These are phyloP conservation scores for Eucalyptus marginata DNA, from an alignment of 345 rosid genomes.

Conservation along the genomic window DNA sequence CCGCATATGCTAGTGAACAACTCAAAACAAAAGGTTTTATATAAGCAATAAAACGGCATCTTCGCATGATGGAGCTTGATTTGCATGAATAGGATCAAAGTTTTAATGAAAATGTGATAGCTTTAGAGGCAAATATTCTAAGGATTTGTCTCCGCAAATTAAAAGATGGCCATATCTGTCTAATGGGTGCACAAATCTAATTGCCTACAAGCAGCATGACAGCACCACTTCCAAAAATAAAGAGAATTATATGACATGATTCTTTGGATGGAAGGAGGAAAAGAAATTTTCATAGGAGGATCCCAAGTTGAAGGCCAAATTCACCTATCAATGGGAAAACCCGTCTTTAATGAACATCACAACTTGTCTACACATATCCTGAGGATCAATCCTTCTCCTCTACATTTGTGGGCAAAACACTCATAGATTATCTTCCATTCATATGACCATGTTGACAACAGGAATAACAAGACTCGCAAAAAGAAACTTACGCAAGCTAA, in stretches of 20 bases:
- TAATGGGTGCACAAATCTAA: background rate
- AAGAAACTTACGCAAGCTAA: background rate
- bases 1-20: background rate
- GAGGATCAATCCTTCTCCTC: background rate
- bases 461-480: rapidly evolving
- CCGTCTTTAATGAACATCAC: background rate
- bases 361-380: rapidly evolving
- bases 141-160: background rate
- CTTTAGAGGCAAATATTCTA: background rate
- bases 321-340: background rate
- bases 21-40: background rate
- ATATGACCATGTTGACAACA: background rate
- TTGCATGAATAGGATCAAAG: background rate
- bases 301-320: background rate
- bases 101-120: background rate
- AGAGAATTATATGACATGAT: background rate
- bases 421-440: rapidly evolving
- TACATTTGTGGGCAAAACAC: rapidly evolving
- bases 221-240: background rate
- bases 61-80: background rate
- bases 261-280: background rate
- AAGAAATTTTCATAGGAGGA: background rate
- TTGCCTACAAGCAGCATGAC: background rate
- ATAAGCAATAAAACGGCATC: background rate
- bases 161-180: rapidly evolving